phyloP scores from a whole-genome alignment of 148 eudicot genomes.

The Diospyros kaki region DNA sequence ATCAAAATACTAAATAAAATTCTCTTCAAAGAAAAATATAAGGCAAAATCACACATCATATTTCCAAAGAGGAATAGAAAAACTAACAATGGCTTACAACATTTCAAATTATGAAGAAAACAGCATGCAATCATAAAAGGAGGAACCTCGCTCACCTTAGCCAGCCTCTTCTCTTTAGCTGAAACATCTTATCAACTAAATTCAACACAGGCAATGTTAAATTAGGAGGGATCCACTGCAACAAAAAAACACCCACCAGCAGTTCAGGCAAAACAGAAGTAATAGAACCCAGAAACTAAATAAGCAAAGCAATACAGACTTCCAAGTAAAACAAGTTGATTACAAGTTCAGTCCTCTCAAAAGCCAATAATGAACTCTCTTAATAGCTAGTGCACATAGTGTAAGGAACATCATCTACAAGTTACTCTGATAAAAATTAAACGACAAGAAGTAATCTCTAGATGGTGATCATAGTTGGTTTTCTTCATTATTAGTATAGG shows the following conservation, averaged over 20 bases:
- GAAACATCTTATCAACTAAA: slow-evolving; percentile 90
- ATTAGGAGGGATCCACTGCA: slow-evolving; percentile 99
- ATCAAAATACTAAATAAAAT: not conserved
- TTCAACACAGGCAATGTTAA: slow-evolving; percentile 81
- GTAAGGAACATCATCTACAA: not conserved
- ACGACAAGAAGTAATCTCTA: not conserved
- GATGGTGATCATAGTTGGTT: not conserved
- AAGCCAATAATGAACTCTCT: not conserved
- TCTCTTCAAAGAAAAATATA: not conserved
- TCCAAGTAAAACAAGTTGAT: not conserved
- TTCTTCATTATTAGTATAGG: not conserved
- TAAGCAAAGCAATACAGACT: not conserved
- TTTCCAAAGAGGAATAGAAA: not conserved
- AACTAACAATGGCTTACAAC: not conserved
- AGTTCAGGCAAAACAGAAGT: slow-evolving; percentile 1
- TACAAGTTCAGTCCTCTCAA: not conserved
- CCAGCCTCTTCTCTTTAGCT: slow-evolving; percentile 97
- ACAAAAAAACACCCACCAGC: slow-evolving; percentile 12
- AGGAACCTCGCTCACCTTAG: slow-evolving; percentile 53
- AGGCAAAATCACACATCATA: not conserved
- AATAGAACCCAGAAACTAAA: slow-evolving; percentile 5
- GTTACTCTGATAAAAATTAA: not conserved
- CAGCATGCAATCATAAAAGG: slow-evolving; percentile 5
- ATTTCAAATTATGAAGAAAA: not conserved
- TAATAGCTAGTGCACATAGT: not conserved